These are phyloP conservation scores for Iris macrosiphon DNA, from an alignment of 106 monocot genomes.

Conservation along the genomic window DNA sequence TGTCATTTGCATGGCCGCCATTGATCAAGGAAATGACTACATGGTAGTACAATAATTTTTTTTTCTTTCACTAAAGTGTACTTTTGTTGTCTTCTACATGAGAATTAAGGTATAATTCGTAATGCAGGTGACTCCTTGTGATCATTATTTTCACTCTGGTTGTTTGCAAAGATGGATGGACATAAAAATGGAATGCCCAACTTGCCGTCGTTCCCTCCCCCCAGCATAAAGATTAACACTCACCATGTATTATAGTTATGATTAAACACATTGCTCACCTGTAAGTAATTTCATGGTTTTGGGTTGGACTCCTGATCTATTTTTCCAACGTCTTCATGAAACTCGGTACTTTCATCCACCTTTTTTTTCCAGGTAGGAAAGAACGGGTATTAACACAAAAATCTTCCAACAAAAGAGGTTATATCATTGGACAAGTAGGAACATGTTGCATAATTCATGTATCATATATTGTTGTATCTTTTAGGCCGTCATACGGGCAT, in stretches of 20 bases:
- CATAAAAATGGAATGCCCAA: constrained; percentile 99
- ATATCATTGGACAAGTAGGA: too few relatives aligned
- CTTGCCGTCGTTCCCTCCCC: constrained; percentile 78
- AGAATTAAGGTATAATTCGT: background rate
- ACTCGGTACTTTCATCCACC: too few relatives aligned
- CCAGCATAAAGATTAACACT: constrained; percentile 77
- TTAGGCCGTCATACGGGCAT: too few relatives aligned
- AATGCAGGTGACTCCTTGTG: constrained; percentile 96
- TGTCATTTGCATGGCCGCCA: constrained; percentile 93
- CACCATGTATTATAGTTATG: too few relatives aligned
- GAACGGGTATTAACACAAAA: too few relatives aligned
- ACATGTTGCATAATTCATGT: too few relatives aligned
- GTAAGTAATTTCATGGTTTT: constrained; percentile 6
- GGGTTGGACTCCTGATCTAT: too few relatives aligned
- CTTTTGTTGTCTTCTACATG: background rate
- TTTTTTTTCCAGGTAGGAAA: too few relatives aligned
- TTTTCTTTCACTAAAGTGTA: background rate
- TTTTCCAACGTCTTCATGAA: too few relatives aligned
- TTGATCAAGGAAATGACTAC: constrained; percentile 72
- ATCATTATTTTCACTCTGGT: constrained; percentile 90
- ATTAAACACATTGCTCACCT: background rate
- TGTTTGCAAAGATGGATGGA: constrained; percentile 99
- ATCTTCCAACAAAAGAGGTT: too few relatives aligned
- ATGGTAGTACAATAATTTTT: too few relatives aligned
- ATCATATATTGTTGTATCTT: too few relatives aligned